Evolutionary conservation across 2,329 filamentous ascomycete species (phyloP), one percentile per base, ranked within the genome.

Genomic region (Ophiognomonia clavigignenti-juglandacearum): DNA sequence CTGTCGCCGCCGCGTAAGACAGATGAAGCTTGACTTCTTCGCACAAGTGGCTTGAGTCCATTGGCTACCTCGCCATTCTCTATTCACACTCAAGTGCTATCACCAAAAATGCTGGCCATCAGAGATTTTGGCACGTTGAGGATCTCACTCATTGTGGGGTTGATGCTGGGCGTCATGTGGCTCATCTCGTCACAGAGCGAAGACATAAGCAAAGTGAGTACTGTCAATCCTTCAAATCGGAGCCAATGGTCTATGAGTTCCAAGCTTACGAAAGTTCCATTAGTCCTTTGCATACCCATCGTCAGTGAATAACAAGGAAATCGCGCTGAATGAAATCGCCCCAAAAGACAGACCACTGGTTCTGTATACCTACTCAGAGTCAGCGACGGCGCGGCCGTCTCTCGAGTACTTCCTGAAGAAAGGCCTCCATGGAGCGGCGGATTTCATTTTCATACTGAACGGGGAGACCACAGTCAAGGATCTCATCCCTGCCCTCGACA

Each of bases 401-500:
- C 46, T 64, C 18, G 22, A 54, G 6, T 64, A 59, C 51, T 65
- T 64, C 48, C 43, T 64, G 19, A 39, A 48, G 7, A 57, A 65
- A 39, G 63, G 59, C n/a, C 53, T 66, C 3, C 61, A 65, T 41
- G 54, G 44, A 19, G 54, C 43, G 3, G 63, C 62, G 23, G 63
- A 65, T 44, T 65, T 65, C 45, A 51, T 66, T 39, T 64, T 65
- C 52, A 60, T 66, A 37, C 46, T 65, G 20, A 62, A 64, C 31
- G 63, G 63, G 11, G 49, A 56, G 32, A 61, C 58, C n/a, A 45
- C 56, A 23, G 50, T 49, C 6, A 43, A 42, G 18, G 19, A 34
- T 6, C 29, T 56, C 1, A n/a, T 46, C 18, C 58, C 64, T 34
- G 19, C 42, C 1, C 41, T 45, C 38, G 18, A 45, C 2, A 64